Evolutionary conservation across 2,329 filamentous ascomycete genomes (phyloP), one percentile per base, ranked within the genome.

Genomic region (Pseudogymnoascus sp.): DNA sequence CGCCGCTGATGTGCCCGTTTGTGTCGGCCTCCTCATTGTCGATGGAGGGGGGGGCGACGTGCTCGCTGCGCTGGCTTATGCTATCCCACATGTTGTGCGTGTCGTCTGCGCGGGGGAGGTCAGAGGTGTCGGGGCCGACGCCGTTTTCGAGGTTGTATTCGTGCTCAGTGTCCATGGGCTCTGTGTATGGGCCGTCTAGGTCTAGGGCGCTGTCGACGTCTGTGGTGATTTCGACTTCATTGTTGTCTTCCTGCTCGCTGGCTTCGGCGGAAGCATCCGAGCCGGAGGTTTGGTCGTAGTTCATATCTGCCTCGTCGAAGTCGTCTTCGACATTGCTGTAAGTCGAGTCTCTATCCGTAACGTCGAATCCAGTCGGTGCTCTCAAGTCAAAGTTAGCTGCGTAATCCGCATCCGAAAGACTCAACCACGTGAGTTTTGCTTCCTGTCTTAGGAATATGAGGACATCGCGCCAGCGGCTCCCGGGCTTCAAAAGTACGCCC

Each of bases 321-420:
- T 73, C 70, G 40, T 72, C 64, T 47, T 63, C 64, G 16, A 61
- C 51, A 42, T 67, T 67, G 2, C 45, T 54, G 3, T 7, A 54
- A n/a, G 47, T 69, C 67, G 39, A 74, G 67, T 5, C 72, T 71
- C 31, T 51, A 63, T 23, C 64, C 61, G 23, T 70, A 62, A 60
- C 61, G 62, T 61, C 64, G 21, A 61, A 62, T 42, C 47, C 29
- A 34, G 26, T 40, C 36, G 62, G 47, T 37, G 12, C 66, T 62
- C 37, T 60, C 36, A 34, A 76, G 65, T 85, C 80, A 64, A 83
- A 83, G 61, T 81, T 76, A 37, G 75, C 76, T 2, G 79, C 80
- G 68, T 88, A 88, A 39, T 84, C 82, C 59, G 87, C 84, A 5
- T 83, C 76, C 37, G 83, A 77, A n/a, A 89, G 73, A 67, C 84